Evolutionary conservation across 2,329 filamentous ascomycete genomes (phyloP), one percentile per base, ranked within the genome.

Genomic region (Clarireedia sp.): DNA sequence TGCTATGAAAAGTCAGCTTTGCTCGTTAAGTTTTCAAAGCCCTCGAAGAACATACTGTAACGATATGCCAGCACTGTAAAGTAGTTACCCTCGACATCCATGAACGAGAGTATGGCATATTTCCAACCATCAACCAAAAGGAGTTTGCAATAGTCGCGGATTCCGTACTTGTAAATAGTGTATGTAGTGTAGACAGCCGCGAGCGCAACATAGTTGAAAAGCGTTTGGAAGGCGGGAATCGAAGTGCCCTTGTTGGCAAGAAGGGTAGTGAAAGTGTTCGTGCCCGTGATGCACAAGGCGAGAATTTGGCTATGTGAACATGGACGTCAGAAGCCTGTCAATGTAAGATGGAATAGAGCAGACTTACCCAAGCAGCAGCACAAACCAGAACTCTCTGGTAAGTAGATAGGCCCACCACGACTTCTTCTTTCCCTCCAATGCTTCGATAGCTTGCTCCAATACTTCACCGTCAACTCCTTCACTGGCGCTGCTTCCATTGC

Each of bases 81-180:
- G 77, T 96, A 99, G 74, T 99, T 99, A 59, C 94, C 94, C 73
- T 96, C 82, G 49, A 97, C 92, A 68, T 99, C 94, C 64, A 94
- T 80, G 72, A 97, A 96, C 51, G 88, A 84, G 59, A 99, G 82
- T 71, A 96, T 89, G 65, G 95, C 80, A 74, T 95, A 97, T 73
- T 90, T 90, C 94, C 92, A 97, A 57, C 90, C 89, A 68, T 95
- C 86, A 58, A 77, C 79, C 51, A 74, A 69, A 14, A 90, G 67
- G 54, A 95, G 70, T 48, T 75, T 73, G 47, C 74, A 68, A 79
- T 87, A 95, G 64, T 80, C 81, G 66, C 81, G 83, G 63, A 83
- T 78, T 4, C 94, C 92, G 68, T 95, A 89, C 63, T 80, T 79
- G 75, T 89, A 87, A 36, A 96, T 73, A 14, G 89, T 90, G 66